A percentile compares a stretch with the other conserved stretches of the same genome.
Conservation (phyloP, 306 rosid genomes). For the Cucumis sativus region Cucumber_9930_V3 NC_026657.2:30919501-30920000, state of each 20-base stretch:
- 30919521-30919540: slow-evolving; percentile 68
- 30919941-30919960: neutral
- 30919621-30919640: neutral
- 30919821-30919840: slow-evolving; percentile 52
- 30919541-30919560: slow-evolving; percentile 56
- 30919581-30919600: slow-evolving; percentile 62
- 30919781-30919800: slow-evolving; percentile 52
- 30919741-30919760: slow-evolving; percentile 65
- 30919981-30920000: slow-evolving; percentile 42
- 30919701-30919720: neutral
- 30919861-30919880: neutral
- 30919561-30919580: slow-evolving; percentile 50
- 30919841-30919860: slow-evolving; percentile 45
- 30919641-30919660: neutral
- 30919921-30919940: neutral
- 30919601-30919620: neutral
- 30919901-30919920: neutral
- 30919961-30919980: slow-evolving; percentile 31
- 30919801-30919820: slow-evolving; percentile 69
- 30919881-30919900: neutral
- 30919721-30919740: slow-evolving; percentile 8
- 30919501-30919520: slow-evolving; percentile 84
- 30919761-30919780: slow-evolving; percentile 37
- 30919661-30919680: neutral
- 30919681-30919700: neutral